Percentiles rank a stretch among this genome's conserved stretches.
These are phyloP conservation scores for Medakamo hakoo DNA, from an alignment of 139 green algal species.

Conservation along the genomic window DNA sequence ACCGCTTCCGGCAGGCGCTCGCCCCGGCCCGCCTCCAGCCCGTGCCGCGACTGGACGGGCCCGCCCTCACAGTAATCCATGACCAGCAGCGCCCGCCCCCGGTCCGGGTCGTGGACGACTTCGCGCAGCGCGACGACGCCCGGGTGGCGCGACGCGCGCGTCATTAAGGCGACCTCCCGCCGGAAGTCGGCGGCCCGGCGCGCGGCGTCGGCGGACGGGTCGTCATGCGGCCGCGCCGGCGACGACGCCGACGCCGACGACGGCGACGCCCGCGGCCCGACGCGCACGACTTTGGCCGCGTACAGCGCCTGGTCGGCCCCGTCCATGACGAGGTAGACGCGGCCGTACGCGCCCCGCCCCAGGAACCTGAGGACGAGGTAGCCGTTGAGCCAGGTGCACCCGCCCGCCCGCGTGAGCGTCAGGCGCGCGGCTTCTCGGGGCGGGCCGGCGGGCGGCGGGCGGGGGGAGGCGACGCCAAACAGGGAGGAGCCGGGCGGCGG, in stretches of 20 bases:
- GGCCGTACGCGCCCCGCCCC: slow-evolving; percentile 49
- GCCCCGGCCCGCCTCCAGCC: slow-evolving; percentile 29
- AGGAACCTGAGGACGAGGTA: slow-evolving; percentile 73
- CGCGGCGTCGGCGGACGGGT: not conserved
- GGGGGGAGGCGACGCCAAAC: not conserved
- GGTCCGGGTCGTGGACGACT: slow-evolving; percentile 53
- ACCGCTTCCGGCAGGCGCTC: slow-evolving; percentile 46
- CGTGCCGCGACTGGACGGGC: slow-evolving; percentile 45
- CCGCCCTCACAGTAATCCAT: slow-evolving; percentile 72
- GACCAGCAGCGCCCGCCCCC: slow-evolving; percentile 64
- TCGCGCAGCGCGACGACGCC: slow-evolving; percentile 58
- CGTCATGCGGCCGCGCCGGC: not conserved
- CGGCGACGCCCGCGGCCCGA: not conserved
- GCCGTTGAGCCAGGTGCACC: slow-evolving; percentile 67
- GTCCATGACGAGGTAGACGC: slow-evolving; percentile 69
- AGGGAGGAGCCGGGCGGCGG: no score
- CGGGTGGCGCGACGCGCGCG: slow-evolving; percentile 35
- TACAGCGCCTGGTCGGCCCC: slow-evolving; percentile 51
- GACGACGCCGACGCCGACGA: not conserved
- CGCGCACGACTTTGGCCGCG: slow-evolving; percentile 48
- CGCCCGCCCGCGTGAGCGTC: slow-evolving; percentile 45
- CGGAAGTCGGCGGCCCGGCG: slow-evolving; percentile 43
- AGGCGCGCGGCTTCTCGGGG: slow-evolving; percentile 7
- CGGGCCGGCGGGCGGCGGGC: no score
- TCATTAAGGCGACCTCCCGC: slow-evolving; percentile 58